phyloP scores from a whole-genome alignment of 257 asterid species.

The Cruciata laevipes region DNA sequence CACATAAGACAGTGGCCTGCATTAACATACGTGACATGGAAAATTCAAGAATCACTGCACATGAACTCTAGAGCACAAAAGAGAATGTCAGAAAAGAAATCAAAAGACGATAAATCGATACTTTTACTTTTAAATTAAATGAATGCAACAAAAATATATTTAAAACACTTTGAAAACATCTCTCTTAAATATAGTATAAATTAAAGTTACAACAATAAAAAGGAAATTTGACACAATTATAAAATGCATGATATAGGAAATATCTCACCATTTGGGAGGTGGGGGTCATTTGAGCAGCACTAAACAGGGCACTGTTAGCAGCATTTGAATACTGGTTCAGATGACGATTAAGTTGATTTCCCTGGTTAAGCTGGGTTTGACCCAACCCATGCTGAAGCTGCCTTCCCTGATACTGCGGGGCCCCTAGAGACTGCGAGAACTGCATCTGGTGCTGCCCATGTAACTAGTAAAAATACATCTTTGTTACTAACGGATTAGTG shows the following conservation, averaged over 20 bases:
- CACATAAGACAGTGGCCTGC: neutral
- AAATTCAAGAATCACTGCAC: neutral
- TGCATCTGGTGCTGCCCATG: constrained; percentile 90
- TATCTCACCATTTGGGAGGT: constrained; percentile 72
- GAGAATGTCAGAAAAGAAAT: neutral
- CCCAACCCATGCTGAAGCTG: constrained; percentile 75
- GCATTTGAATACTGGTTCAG: constrained; percentile 79
- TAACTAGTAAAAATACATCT: constrained; percentile 36
- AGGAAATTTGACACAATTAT: neutral
- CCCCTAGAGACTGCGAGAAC: constrained; percentile 72
- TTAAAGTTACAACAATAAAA: no score
- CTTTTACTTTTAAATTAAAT: no score
- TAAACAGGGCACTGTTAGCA: constrained; percentile 77
- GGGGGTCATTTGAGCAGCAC: constrained; percentile 79
- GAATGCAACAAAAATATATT: no score
- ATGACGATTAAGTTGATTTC: constrained; percentile 88
- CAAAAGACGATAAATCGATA: neutral
- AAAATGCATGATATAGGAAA: no score
- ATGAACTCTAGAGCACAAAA: neutral
- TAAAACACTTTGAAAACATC: no score
- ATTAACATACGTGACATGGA: neutral
- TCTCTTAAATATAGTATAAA: neutral
- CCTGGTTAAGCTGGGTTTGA: constrained; percentile 74
- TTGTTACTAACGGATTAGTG: neutral
- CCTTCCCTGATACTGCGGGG: constrained; percentile 80